phyloP scores from a whole-genome alignment of 495 filamentous ascomycete species.

The Aspergillus indologenus region DNA sequence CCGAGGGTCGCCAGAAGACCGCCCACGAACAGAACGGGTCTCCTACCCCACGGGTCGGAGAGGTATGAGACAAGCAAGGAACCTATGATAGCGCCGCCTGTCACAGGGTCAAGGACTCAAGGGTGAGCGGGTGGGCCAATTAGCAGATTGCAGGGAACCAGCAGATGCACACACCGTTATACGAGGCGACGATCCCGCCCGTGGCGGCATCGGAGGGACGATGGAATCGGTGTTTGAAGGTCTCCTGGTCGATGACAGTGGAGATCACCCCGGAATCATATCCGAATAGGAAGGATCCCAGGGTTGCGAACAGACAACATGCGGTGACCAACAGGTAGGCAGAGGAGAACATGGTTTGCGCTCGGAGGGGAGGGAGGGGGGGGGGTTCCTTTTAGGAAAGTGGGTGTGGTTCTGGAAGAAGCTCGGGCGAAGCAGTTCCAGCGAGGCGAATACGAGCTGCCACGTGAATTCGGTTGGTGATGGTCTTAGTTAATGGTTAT shows the following conservation, averaged over 20 bases:
- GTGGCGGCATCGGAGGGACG: slow-evolving; percentile 39
- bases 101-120: no score
- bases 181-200: slow-evolving; percentile 52
- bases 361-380: neutral
- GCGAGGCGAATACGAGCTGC: no score
- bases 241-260: slow-evolving; percentile 44
- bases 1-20: slow-evolving; percentile 45
- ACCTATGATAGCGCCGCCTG: slow-evolving; percentile 47
- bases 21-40: slow-evolving; percentile 47
- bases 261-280: slow-evolving; percentile 52
- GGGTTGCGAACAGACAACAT: slow-evolving; percentile 53
- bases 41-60: slow-evolving; percentile 45
- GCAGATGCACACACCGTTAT: slow-evolving; percentile 31
- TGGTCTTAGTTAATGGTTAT: no score
- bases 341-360: slow-evolving; percentile 18
- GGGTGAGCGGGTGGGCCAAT: neutral
- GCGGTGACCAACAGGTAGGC: slow-evolving; percentile 39
- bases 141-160: neutral
- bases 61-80: slow-evolving; percentile 46
- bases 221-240: slow-evolving; percentile 42
- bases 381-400: neutral
- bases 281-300: slow-evolving; percentile 58
- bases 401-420: neutral
- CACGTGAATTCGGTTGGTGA: no score
- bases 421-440: no score